phyloP scores from a whole-genome alignment of 768 basidiomycete genomes.

The Dictyophora rubrovolvata region DNA sequence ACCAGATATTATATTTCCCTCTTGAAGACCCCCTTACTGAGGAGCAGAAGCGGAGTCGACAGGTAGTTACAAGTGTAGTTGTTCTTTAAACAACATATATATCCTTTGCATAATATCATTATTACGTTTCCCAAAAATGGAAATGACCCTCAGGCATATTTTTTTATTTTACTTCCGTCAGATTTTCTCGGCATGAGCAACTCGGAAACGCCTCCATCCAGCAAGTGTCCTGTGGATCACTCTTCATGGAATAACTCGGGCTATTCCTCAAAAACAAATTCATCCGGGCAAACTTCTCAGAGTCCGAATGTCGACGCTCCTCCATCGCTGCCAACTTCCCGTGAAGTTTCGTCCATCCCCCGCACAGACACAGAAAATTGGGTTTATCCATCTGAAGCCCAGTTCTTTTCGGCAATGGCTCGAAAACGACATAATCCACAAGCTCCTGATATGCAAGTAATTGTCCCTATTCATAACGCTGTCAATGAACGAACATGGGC shows the following conservation, averaged over 20 bases:
- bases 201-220: slow-evolving; percentile 15
- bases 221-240: slow-evolving; percentile 61
- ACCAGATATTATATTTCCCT: slow-evolving; percentile 80
- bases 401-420: slow-evolving; percentile 96
- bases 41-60: slow-evolving; percentile 37
- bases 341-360: slow-evolving; percentile 86
- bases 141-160: too few relatives aligned
- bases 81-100: slow-evolving; percentile 12
- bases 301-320: slow-evolving; percentile 10
- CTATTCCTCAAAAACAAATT: slow-evolving; percentile 30
- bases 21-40: slow-evolving; percentile 53
- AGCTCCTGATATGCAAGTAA: slow-evolving; percentile 83
- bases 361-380: slow-evolving; percentile 62
- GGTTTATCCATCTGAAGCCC: slow-evolving; percentile 98
- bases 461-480: slow-evolving; percentile 98
- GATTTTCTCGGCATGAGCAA: not conserved
- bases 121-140: too few relatives aligned
- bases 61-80: slow-evolving; percentile 43
- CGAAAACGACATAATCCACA: slow-evolving; percentile 88
- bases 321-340: slow-evolving; percentile 49
- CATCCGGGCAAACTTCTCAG: slow-evolving; percentile 14
- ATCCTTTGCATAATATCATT: not conserved
- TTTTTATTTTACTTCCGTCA: too few relatives aligned
- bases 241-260: slow-evolving; percentile 31
- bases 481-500: slow-evolving; percentile 93